These are phyloP conservation scores for Colletotrichum sp. DNA, from an alignment of 2,329 filamentous ascomycete species.

Conservation along the genomic window DNA sequence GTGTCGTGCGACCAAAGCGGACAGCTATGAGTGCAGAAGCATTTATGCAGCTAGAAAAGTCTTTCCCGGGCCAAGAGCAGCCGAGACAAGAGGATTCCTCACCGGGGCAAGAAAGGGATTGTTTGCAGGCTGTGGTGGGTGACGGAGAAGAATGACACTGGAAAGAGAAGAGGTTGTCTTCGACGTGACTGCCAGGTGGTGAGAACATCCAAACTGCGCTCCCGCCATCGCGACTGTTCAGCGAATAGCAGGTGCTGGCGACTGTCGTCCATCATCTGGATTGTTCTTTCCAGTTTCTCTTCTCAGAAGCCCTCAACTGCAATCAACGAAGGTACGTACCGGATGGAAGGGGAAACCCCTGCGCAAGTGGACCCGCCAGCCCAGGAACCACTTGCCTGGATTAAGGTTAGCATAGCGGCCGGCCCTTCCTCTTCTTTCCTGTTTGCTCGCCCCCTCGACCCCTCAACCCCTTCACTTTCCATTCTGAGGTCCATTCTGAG, in stretches of 20 bases:
- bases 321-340: not conserved
- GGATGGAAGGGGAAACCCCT: not conserved
- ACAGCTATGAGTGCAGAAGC: not conserved
- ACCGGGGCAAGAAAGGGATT: slow-evolving; percentile 18
- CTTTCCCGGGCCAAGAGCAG: not conserved
- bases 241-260: not conserved
- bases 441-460: not conserved
- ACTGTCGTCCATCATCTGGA: not conserved
- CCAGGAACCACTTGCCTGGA: slow-evolving; percentile 6
- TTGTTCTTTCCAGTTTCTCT: not conserved
- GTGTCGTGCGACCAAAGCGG: not conserved
- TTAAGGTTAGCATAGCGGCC: slow-evolving; percentile 2
- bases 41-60: slow-evolving; percentile 1
- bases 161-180: not conserved
- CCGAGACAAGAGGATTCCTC: slow-evolving; percentile 5
- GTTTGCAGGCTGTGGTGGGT: not conserved
- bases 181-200: not conserved
- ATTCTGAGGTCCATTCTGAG: not conserved
- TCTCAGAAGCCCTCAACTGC: not conserved
- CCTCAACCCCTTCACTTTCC: not conserved
- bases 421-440: not conserved
- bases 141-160: not conserved
- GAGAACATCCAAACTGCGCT: not conserved
- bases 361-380: not conserved
- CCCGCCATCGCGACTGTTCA: not conserved